phyloP scores from a whole-genome alignment of 2,329 filamentous ascomycete genomes.

The Microdochium bolleyi region DNA sequence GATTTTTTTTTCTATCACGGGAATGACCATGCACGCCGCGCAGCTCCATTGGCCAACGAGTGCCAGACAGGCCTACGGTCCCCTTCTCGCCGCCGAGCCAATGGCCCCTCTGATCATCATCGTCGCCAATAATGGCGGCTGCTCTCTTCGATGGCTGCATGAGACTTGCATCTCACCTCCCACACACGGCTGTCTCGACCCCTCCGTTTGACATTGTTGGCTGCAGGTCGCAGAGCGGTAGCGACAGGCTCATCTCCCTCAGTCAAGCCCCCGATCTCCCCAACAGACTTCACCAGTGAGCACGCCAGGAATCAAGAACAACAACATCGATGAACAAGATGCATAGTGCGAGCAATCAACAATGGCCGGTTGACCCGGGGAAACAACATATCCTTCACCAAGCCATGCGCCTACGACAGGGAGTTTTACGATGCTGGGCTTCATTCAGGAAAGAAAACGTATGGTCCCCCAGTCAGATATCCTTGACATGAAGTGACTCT shows the following conservation, averaged over 20 bases:
- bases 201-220: background rate
- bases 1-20: background rate
- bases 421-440: background rate
- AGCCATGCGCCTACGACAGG: background rate
- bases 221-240: background rate
- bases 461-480: background rate
- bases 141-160: background rate
- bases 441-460: background rate
- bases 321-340: background rate
- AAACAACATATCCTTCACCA: background rate
- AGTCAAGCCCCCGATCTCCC: too few species aligned
- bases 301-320: too few species aligned
- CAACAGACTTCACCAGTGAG: too few species aligned
- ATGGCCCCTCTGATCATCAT: background rate
- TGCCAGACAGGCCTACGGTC: background rate
- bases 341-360: background rate
- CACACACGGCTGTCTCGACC: background rate
- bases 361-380: background rate
- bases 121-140: background rate
- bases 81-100: background rate
- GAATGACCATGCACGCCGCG: background rate
- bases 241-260: too few species aligned
- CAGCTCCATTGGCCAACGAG: background rate
- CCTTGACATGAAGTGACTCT: background rate
- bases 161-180: background rate